These are phyloP conservation scores for Diutina neorugosa DNA, from an alignment of 1,139 yeast genomes.

Conservation along the genomic window DNA sequence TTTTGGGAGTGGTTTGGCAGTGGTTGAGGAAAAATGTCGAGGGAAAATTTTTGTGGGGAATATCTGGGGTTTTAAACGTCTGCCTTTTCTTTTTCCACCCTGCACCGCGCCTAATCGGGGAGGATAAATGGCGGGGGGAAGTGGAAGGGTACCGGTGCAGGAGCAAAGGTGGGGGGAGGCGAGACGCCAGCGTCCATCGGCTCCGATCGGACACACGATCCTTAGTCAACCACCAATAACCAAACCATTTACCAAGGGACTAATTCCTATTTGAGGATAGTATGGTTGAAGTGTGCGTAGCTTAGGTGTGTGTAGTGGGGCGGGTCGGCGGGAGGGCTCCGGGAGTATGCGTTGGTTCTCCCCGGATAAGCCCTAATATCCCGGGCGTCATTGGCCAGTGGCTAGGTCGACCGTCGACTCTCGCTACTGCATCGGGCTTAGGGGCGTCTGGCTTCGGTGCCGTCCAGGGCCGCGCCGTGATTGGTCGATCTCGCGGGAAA, in stretches of 20 bases:
- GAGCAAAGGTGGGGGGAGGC: background rate
- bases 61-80: slow-evolving; percentile 4
- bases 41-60: background rate
- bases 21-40: background rate
- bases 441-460: background rate
- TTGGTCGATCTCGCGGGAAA: background rate
- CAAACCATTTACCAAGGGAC: too few species aligned
- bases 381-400: background rate
- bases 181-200: background rate
- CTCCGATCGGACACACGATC: background rate
- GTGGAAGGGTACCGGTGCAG: background rate
- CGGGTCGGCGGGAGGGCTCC: too few species aligned
- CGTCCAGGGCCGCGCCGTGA: background rate
- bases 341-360: background rate
- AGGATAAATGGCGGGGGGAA: background rate
- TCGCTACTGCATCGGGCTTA: slow-evolving; percentile 4
- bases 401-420: background rate
- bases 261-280: too few species aligned
- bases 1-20: too few species aligned
- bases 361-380: background rate
- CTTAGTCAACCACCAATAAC: too few species aligned
- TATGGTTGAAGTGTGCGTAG: too few species aligned
- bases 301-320: too few species aligned
- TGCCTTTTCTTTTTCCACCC: background rate
- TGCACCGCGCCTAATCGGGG: background rate